Evolutionary conservation across 768 basidiomycete species (phyloP).

Genomic region (Mrakia blollopis): DNA sequence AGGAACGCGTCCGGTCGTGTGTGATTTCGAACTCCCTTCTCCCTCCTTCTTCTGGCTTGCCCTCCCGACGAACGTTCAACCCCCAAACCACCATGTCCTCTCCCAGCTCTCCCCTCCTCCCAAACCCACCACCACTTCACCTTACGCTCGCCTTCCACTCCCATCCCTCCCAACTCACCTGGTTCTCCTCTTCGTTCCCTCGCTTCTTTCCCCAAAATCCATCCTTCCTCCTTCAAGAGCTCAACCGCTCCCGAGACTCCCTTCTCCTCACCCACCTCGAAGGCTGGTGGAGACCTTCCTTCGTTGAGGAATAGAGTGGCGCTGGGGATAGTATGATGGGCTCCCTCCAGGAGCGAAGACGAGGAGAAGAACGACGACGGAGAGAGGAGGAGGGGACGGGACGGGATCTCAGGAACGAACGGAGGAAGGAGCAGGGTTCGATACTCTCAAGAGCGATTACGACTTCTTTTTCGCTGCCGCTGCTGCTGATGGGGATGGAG

Average conservation of each 20-base stretch:
- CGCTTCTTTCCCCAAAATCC: background rate
- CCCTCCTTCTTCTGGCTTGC: background rate
- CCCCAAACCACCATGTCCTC: background rate
- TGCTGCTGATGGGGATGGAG: too few relatives aligned
- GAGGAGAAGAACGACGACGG: too few relatives aligned
- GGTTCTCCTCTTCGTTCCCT: background rate
- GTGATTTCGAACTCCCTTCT: background rate
- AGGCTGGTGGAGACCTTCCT: background rate
- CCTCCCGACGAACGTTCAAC: too few relatives aligned
- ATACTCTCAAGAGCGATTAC: background rate
- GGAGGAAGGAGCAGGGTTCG: background rate
- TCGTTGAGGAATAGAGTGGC: background rate
- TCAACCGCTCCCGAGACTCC: background rate
- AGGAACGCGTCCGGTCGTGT: background rate
- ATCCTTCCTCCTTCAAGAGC: background rate
- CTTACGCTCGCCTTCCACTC: background rate
- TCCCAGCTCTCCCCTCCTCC: background rate
- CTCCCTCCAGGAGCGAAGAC: too few relatives aligned
- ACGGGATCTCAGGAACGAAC: background rate
- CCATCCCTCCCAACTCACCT: background rate
- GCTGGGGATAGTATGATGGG: too few relatives aligned
- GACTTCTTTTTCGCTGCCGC: conserved; percentile 12
- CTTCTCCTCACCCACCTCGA: background rate
- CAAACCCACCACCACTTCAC: background rate
- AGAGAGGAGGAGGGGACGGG: background rate